Base-by-base conservation (phyloP, 768 basidiomycete genomes). In the Suillus luteus region DNA sequence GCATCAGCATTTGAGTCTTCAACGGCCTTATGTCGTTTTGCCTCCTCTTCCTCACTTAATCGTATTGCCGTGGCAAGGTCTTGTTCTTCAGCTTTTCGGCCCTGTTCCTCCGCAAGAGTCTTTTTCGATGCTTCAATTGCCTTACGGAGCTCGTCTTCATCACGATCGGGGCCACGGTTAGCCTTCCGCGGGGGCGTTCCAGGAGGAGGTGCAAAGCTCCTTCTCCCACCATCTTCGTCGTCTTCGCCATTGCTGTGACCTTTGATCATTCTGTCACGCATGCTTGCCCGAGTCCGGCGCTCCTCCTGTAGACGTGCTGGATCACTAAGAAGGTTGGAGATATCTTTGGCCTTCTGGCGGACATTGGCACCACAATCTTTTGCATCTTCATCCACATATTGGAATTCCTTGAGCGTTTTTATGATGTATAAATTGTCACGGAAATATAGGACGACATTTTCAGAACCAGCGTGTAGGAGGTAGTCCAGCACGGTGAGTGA, bases 281-380 rank as follows among this genome's bases (percentile, higher is more conserved):
- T 99, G 59, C 84, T 82, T 3, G 96, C 95, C 27, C 95, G 83
- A 46, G 86, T 84, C 17, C 88, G 84, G 38, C 97, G 86, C 75
- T 96, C 95, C 67, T 92, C 87, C 12, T 93, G 85, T 55, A 99
- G 83, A 10, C 97, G 88, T 2, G 81, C 77, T 62, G 96, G 89
- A 73, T 99, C 97, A 74, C 86, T 83, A 33, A 99, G 83, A 14
- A 99, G 85, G 72, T 95, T 95, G 41, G 95, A 95, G 76, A 99
- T 98, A 69, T 99, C 97, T 75, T 99, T 99, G 14, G 97, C 97
- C 78, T 96, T 95, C 75, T 96, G 93, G 27, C 94, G 87, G 17
- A 96, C 93, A 76, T 99, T 99, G n/a, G 95, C 95, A 41, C 97
- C 97, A 71, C 97, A 95, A 73, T 99, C 97, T 76, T 97, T 97